Percentiles rank a stretch among this genome's conserved stretches.
phyloP scores from a whole-genome alignment of 768 basidiomycete genomes.

The Postia placenta region DNA sequence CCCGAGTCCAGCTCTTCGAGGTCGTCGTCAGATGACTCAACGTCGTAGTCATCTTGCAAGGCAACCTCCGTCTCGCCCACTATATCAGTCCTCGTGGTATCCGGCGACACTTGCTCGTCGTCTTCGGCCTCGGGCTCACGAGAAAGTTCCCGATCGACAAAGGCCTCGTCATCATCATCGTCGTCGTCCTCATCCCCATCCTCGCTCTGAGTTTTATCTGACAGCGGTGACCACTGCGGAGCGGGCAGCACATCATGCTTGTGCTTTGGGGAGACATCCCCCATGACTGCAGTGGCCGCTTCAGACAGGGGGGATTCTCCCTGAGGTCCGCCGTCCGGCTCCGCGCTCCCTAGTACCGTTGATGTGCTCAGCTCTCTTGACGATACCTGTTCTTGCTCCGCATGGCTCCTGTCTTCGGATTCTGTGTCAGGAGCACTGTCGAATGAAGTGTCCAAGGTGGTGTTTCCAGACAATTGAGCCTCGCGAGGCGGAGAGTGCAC shows the following conservation, averaged over 20 bases:
- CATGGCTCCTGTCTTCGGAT: not conserved
- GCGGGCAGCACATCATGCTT: too few species aligned
- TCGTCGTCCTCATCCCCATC: not conserved
- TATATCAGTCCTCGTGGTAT: not conserved
- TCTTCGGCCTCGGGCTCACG: conserved; percentile 15
- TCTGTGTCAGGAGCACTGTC: not conserved
- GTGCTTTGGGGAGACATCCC: not conserved
- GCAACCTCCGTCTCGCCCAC: not conserved
- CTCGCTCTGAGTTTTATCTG: not conserved
- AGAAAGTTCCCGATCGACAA: conserved; percentile 33
- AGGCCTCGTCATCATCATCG: conserved; percentile 22
- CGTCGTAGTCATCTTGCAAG: conserved; percentile 9
- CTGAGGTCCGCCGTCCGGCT: not conserved
- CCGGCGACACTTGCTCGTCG: conserved; percentile 16
- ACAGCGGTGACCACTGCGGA: too few species aligned
- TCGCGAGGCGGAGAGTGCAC: not conserved
- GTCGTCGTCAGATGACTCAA: conserved; percentile 20
- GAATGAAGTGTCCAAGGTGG: not conserved
- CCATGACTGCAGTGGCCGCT: not conserved
- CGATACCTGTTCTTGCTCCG: not conserved
- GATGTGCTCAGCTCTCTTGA: not conserved
- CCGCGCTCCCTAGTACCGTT: not conserved
- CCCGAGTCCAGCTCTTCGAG: conserved; percentile 39
- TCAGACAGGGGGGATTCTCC: not conserved
- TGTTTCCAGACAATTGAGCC: not conserved